A percentile compares a stretch with the other conserved stretches of the same genome.
phyloP scores from a whole-genome alignment of 2,329 filamentous ascomycete genomes.

The Paraconiothyrium sp. region DNA sequence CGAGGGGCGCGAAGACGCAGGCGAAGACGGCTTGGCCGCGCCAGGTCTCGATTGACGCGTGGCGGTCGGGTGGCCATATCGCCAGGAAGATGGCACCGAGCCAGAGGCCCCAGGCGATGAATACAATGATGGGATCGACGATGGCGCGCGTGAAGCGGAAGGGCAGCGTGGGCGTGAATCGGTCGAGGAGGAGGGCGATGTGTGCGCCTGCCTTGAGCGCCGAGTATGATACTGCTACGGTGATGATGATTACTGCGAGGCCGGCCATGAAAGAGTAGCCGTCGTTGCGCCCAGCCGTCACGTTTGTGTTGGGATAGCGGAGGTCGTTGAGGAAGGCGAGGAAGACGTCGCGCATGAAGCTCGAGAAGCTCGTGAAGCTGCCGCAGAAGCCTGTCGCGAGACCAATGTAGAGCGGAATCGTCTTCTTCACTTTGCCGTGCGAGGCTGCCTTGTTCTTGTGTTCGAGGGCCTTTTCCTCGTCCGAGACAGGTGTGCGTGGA shows the following conservation, averaged over 20 bases:
- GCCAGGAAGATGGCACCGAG: constrained; percentile 77
- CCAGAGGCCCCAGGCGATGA: constrained; percentile 80
- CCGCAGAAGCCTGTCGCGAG: constrained; percentile 89
- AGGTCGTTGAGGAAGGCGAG: constrained; percentile 81
- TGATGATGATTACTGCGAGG: constrained; percentile 76
- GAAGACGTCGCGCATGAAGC: constrained; percentile 83
- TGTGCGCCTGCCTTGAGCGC: constrained; percentile 79
- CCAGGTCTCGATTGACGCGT: constrained; percentile 67
- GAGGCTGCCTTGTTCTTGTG: constrained; percentile 53
- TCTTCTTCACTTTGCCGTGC: constrained; percentile 73
- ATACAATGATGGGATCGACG: constrained; percentile 70
- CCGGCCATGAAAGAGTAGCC: constrained; percentile 87
- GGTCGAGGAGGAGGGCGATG: constrained; percentile 70
- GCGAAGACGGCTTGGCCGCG: constrained; percentile 79
- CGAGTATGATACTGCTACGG: constrained; percentile 73
- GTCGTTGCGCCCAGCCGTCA: constrained; percentile 59
- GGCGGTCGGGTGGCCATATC: constrained; percentile 72
- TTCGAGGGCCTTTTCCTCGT: constrained; percentile 48
- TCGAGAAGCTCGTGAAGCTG: constrained; percentile 89
- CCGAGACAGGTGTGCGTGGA: constrained; percentile 35
- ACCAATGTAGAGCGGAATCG: constrained; percentile 86
- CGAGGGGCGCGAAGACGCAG: constrained; percentile 82
- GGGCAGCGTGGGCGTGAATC: constrained; percentile 68
- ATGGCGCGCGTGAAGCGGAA: constrained; percentile 65
- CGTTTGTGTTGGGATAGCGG: constrained; percentile 59